phyloP scores from a whole-genome alignment of 2,329 filamentous ascomycete species.

The Fusarium sp. region DNA sequence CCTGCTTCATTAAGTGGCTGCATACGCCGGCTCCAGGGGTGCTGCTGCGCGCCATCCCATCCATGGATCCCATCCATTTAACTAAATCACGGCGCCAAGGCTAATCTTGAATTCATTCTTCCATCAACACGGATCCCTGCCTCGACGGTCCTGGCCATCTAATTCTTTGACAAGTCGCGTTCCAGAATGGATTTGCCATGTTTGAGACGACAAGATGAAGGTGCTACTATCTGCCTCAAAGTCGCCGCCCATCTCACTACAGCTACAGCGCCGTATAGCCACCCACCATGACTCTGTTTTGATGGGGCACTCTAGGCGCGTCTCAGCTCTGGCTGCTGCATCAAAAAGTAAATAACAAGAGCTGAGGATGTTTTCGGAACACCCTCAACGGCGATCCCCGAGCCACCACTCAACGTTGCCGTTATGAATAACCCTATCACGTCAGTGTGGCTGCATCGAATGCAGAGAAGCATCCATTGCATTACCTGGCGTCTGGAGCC shows the following conservation, averaged over 20 bases:
- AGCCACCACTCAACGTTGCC: not conserved
- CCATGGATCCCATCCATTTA: slow-evolving; percentile 40
- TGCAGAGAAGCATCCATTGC: slow-evolving; percentile 5
- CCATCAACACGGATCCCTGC: slow-evolving; percentile 29
- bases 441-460: slow-evolving; percentile 10
- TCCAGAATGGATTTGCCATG: slow-evolving; percentile 27
- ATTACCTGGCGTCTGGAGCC: not conserved
- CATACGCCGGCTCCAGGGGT: slow-evolving; percentile 46
- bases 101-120: slow-evolving; percentile 42
- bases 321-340: slow-evolving; percentile 33
- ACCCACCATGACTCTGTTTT: slow-evolving; percentile 24
- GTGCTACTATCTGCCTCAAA: not conserved
- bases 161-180: slow-evolving; percentile 27
- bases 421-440: slow-evolving; percentile 4
- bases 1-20: slow-evolving; percentile 48
- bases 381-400: slow-evolving; percentile 4
- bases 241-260: not conserved
- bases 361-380: slow-evolving; percentile 22
- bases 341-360: slow-evolving; percentile 33
- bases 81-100: slow-evolving; percentile 41
- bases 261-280: not conserved
- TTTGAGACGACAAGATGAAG: slow-evolving; percentile 8
- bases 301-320: slow-evolving; percentile 31
- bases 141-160: slow-evolving; percentile 23
- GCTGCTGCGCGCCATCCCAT: slow-evolving; percentile 44